These are phyloP conservation scores for Kazachstania africana DNA, from an alignment of 805 yeast genomes.

Conservation along the genomic window DNA sequence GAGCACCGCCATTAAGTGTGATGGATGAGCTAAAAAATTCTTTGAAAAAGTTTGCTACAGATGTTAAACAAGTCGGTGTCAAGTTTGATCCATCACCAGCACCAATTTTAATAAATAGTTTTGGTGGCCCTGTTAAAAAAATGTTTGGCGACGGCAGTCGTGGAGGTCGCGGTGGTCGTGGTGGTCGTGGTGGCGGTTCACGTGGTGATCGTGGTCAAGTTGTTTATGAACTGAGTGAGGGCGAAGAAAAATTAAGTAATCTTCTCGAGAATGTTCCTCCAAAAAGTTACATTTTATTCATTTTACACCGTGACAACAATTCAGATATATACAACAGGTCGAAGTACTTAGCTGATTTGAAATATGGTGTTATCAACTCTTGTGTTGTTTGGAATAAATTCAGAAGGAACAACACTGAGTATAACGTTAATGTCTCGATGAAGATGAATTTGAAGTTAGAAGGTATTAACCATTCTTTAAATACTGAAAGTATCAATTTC, in stretches of 20 bases:
- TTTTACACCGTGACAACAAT: constrained; percentile 6
- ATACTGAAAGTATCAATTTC: constrained; percentile 3
- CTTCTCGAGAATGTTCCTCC: constrained; percentile 9
- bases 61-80: constrained; percentile 11
- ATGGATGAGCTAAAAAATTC: constrained; percentile 6
- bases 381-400: constrained; percentile 15
- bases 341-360: constrained; percentile 12
- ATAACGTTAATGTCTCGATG: constrained; percentile 14
- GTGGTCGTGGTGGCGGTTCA: constrained; percentile 11
- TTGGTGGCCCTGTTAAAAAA: constrained; percentile 7
- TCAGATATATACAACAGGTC: constrained; percentile 11
- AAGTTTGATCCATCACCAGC: constrained; percentile 6
- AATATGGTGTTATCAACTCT: constrained; percentile 13
- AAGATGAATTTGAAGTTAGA: constrained; percentile 15
- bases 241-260: constrained; percentile 7
- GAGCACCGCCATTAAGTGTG: constrained; percentile 6
- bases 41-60: constrained; percentile 5
- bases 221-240: constrained; percentile 6
- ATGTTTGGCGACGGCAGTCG: constrained; percentile 5
- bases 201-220: constrained; percentile 5
- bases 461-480: constrained; percentile 14
- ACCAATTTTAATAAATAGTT: constrained; percentile 10
- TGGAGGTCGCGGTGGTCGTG: constrained; percentile 10
- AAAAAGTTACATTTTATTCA: constrained; percentile 10
- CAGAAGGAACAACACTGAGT: constrained; percentile 10